Percentiles rank a stretch among this genome's conserved stretches.
Conservation (phyloP, 192 early-diverging fungal genomes). For the Phlyctochytrium arcticum region DNA sequence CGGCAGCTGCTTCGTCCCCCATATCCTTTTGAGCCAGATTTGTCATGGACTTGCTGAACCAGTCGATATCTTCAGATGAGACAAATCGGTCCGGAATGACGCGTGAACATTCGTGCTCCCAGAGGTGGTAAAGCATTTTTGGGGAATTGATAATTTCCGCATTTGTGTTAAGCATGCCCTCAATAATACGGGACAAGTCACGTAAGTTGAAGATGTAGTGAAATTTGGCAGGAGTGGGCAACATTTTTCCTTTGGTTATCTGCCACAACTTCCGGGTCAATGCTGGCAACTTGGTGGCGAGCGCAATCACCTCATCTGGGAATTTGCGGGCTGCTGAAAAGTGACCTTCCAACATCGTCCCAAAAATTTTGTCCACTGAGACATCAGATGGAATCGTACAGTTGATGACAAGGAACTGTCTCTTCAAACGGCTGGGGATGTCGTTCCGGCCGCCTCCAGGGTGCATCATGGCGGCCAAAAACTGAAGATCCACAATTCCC, state of each 20-base stretch:
- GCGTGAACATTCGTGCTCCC: conserved; percentile 61
- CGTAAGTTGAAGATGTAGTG: conserved; percentile 67
- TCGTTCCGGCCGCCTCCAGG: conserved; percentile 64
- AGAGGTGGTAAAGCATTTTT: conserved; percentile 48
- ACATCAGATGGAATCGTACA: conserved; percentile 62
- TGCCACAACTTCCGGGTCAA: conserved; percentile 59
- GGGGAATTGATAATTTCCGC: conserved; percentile 46
- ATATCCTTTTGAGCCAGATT: conserved; percentile 51
- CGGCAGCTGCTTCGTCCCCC: conserved; percentile 44
- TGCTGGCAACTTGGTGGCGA: conserved; percentile 39
- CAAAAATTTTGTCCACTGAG: conserved; percentile 62
- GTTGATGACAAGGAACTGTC: conserved; percentile 57
- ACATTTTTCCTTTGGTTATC: conserved; percentile 61
- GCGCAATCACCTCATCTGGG: conserved; percentile 45
- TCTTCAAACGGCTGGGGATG: conserved; percentile 57
- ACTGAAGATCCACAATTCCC: conserved; percentile 58
- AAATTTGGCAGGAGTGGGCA: conserved; percentile 65
- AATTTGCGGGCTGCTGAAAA: conserved; percentile 53
- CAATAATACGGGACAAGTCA: conserved; percentile 56
- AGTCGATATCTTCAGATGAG: conserved; percentile 54
- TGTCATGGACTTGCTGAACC: conserved; percentile 50
- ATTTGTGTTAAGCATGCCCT: conserved; percentile 57
- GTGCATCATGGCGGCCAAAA: conserved; percentile 64
- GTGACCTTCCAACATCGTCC: conserved; percentile 62
- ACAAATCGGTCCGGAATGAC: conserved; percentile 63